Base-by-base conservation (phyloP, 345 rosid genomes). In the Stellera chamaejasme region DNA sequence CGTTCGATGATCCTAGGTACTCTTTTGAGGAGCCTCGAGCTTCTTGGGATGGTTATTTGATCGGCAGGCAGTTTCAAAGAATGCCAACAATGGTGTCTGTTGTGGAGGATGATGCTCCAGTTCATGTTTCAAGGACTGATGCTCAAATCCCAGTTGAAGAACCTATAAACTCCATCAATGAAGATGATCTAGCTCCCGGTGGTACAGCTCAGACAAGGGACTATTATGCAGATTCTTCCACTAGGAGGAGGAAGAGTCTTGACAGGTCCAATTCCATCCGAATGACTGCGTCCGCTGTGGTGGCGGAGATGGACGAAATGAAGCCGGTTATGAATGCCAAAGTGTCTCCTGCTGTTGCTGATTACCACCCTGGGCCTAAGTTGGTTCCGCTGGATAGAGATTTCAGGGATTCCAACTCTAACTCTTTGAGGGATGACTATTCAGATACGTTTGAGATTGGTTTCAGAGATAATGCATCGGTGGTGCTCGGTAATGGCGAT, bases 1-100 rank as follows among this genome's bases (percentile, higher is more conserved):
- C 97, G 12, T 78, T 82, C 10, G 99, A 93, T 48, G 95, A 89
- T 59, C 80, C 94, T 27, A 77, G 99, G 48, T 83, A 77, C 77
- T 86, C 97, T 1, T 82, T 93, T 46, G 99, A 89, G 27, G 97
- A 89, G 81, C 97, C 99, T 0, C 79, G 97, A n/a, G 99, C 97
- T 27, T 86, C 96, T 4, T 89, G 97, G 88, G 99, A 93, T 28
- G 97, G 99, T 0, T 79, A 87, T 66, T 50, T 89, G 75, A 82
- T 81, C 0, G 97, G 97, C 13, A 77, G 79, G 65, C 55, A 78
- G 0, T 90, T 82, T 42, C 82, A 94, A n/a, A 69, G 88, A 58
- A 82, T 87, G 96, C 85, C 89, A 0, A 77, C 96, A 0, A 94
- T 90, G 96, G 72, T 85, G 25, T 84, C 99, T 5, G 96, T 89